These are phyloP conservation scores for Marchantia paleacea DNA, from an alignment of 225 moss, liverwort and hornwort species.

Conservation along the genomic window DNA sequence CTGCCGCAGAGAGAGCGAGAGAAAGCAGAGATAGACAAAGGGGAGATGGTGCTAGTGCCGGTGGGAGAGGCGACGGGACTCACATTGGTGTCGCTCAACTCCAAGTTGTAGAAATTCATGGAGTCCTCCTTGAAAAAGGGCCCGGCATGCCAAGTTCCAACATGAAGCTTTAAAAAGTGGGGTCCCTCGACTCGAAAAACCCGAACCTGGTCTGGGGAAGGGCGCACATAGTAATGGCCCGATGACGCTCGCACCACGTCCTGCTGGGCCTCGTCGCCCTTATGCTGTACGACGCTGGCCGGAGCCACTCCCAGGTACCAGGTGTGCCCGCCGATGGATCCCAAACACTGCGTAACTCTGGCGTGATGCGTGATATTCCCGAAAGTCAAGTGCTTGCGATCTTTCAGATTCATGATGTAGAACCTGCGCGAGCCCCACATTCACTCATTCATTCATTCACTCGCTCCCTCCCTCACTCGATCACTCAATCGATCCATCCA, in stretches of 20 bases:
- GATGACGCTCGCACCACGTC: slow-evolving; percentile 35
- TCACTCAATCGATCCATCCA: no score
- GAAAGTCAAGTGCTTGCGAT: slow-evolving; percentile 40
- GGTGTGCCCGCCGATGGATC: slow-evolving; percentile 47
- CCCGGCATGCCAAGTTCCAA: slow-evolving; percentile 91
- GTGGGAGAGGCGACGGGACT: slow-evolving; percentile 18
- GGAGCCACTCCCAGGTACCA: slow-evolving; percentile 79
- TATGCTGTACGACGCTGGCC: slow-evolving; percentile 26
- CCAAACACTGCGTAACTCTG: slow-evolving; percentile 83
- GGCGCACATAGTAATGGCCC: slow-evolving; percentile 60
- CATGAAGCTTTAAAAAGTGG: slow-evolving; percentile 69
- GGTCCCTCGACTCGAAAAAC: slow-evolving; percentile 75
- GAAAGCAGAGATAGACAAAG: no score
- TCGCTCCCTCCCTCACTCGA: no score
- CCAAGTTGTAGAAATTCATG: slow-evolving; percentile 92
- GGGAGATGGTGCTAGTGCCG: neutral
- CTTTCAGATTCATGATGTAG: slow-evolving; percentile 67
- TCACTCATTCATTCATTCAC: neutral
- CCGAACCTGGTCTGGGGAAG: slow-evolving; percentile 60
- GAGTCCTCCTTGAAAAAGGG: slow-evolving; percentile 61
- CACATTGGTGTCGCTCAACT: slow-evolving; percentile 83
- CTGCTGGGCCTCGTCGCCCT: slow-evolving; percentile 21
- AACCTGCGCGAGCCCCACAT: slow-evolving; percentile 39
- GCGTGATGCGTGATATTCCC: slow-evolving; percentile 69
- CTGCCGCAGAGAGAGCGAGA: no score